Base-by-base conservation (phyloP, 1,284 basidiomycete species). In the Fomitopsis schrenkii region DNA sequence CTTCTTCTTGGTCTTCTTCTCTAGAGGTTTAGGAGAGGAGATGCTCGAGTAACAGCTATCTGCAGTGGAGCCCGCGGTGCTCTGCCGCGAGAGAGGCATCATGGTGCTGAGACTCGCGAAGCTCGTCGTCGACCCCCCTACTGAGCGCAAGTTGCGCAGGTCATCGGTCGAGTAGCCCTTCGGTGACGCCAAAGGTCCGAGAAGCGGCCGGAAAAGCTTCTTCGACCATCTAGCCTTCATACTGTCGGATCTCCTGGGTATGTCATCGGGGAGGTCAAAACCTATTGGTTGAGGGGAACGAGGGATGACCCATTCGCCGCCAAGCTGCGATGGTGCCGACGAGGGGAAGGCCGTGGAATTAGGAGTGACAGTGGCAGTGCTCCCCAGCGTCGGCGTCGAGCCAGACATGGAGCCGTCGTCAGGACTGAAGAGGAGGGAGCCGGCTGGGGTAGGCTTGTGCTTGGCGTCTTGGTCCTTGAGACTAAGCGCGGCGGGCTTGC, bases 181-280 rank as follows among this genome's bases (percentile, higher is more conserved):
- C n/a, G 52, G 36, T 36, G 52, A 54, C n/a, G 52, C 56, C 57
- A 68, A 63, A 12, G 65, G 65, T 10, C 64, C 63, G 33, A 70
- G 61, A 41, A 71, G 63, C 19, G 70, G 70, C 55, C 65, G 68
- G 56, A 72, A 56, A 50, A 72, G 59, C 67, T 70, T 68, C 59
- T 59, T 66, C 6, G 67, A 62, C 67, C 68, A 69, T 36, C 67
- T 68, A 22, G 26, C 36, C 19, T n/a, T 36, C 38, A 19, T 7
- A 33, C 59, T 59, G 44, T 53, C 41, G 6, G 61, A 26, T 56
- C 66, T 64, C 38, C 64, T 61, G 7, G 66, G 64, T 1, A 59
- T 57, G n/a, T 63, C 64, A n/a, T 55, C 59, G 8, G 53, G 54
- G 1, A 55, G 22, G 54, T 56, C 36, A 0, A 60, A 4, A 14